These are phyloP conservation scores for Jaltomata sinuosa DNA, from an alignment of 257 asterid species.

Conservation along the genomic window DNA sequence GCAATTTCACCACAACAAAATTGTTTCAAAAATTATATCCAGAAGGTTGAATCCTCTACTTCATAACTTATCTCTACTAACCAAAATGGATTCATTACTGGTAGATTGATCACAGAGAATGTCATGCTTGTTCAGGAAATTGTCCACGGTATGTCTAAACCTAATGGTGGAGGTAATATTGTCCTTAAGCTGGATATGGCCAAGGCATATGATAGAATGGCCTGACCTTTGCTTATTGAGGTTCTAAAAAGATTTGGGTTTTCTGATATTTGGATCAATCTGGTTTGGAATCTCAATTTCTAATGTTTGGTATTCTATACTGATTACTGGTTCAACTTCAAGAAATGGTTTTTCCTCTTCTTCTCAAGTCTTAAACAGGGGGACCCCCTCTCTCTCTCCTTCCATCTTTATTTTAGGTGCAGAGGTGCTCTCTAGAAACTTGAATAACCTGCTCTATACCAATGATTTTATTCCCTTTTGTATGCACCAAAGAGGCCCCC, in stretches of 20 bases:
- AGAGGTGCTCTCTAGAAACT: background rate
- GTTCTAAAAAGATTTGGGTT: background rate
- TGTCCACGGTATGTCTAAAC: background rate
- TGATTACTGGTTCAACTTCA: background rate
- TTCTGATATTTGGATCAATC: background rate
- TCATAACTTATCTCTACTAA: too few species aligned
- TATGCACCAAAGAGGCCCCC: background rate
- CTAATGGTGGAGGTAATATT: background rate
- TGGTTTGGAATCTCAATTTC: background rate
- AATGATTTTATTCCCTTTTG: background rate
- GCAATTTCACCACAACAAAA: too few species aligned
- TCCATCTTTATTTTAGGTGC: too few species aligned
- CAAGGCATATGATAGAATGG: background rate
- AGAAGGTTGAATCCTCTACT: too few species aligned
- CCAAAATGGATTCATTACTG: background rate
- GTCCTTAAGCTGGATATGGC: background rate
- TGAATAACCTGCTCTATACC: background rate
- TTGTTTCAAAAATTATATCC: too few species aligned
- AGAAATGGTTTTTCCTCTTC: background rate
- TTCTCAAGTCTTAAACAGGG: background rate
- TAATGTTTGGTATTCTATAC: background rate
- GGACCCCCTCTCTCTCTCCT: too few species aligned
- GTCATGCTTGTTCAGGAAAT: background rate
- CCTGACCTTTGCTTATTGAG: background rate
- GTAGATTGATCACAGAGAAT: background rate